phyloP scores from a whole-genome alignment of 1,284 basidiomycete genomes.

The Cerioporus squamosus region DNA sequence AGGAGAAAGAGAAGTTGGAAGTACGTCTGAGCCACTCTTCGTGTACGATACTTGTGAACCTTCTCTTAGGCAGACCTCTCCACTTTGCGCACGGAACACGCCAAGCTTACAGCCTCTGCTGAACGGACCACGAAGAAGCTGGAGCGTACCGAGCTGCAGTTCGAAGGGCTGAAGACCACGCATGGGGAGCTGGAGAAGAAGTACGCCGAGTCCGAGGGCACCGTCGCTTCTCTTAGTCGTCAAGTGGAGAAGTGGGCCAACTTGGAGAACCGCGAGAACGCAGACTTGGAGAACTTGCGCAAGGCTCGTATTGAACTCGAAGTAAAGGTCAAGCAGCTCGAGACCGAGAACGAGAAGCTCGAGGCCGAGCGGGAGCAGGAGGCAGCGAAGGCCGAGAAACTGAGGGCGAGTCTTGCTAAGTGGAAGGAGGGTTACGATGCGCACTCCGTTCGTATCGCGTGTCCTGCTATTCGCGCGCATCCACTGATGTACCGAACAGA shows the following conservation, averaged over 20 bases:
- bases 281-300: slow-evolving; percentile 56
- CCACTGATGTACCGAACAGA: slow-evolving; percentile 22
- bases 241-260: slow-evolving; percentile 72
- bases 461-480: neutral
- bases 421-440: slow-evolving; percentile 28
- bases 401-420: slow-evolving; percentile 28
- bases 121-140: slow-evolving; percentile 54
- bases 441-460: slow-evolving; percentile 10
- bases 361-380: slow-evolving; percentile 31
- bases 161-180: slow-evolving; percentile 58
- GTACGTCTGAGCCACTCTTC: slow-evolving; percentile 24
- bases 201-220: slow-evolving; percentile 60
- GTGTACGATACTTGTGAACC: neutral
- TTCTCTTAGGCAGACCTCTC: slow-evolving; percentile 39
- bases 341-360: slow-evolving; percentile 43
- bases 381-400: slow-evolving; percentile 26
- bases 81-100: slow-evolving; percentile 37
- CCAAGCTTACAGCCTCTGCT: slow-evolving; percentile 49
- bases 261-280: slow-evolving; percentile 65
- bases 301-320: slow-evolving; percentile 63
- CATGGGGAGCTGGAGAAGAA: slow-evolving; percentile 56
- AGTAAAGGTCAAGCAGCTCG: slow-evolving; percentile 52
- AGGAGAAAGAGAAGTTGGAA: slow-evolving; percentile 36
- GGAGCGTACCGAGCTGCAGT: slow-evolving; percentile 58
- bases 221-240: slow-evolving; percentile 55